A percentile compares a stretch with the other conserved stretches of the same genome.
Conservation (phyloP, 2,329 filamentous ascomycete genomes). For the Epichloe coenophiala region DNA sequence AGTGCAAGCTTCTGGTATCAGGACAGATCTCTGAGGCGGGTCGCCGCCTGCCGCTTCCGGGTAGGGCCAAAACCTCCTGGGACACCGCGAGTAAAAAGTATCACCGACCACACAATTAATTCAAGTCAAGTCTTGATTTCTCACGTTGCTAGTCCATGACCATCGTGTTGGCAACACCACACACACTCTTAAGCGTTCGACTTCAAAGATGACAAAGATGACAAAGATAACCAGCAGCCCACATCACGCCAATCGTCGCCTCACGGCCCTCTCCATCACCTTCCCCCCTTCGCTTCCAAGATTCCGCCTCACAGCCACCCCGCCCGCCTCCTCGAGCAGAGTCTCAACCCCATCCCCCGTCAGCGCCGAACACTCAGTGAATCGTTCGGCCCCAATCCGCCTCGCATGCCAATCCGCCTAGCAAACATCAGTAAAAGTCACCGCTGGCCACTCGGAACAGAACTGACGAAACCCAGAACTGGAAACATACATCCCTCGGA, state of each 20-base stretch:
- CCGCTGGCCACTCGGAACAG: background rate
- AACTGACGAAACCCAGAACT: background rate
- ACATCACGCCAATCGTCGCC: background rate
- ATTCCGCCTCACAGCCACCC: constrained; percentile 12
- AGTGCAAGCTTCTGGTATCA: too few species aligned
- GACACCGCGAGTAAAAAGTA: too few species aligned
- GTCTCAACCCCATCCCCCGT: constrained; percentile 21
- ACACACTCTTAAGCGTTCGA: too few species aligned
- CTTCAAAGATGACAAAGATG: too few species aligned
- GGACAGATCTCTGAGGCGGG: too few species aligned
- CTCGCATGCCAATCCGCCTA: constrained; percentile 20
- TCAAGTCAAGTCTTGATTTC: too few species aligned
- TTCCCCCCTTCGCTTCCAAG: background rate
- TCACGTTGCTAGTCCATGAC: background rate
- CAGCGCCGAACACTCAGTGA: constrained; percentile 23
- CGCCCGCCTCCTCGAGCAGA: constrained; percentile 15
- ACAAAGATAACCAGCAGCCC: background rate
- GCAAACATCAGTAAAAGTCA: background rate
- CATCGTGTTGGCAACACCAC: background rate
- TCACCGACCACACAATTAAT: too few species aligned
- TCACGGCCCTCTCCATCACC: background rate
- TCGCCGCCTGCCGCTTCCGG: too few species aligned
- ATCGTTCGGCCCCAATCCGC: constrained; percentile 16
- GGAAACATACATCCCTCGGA: constrained; percentile 13
- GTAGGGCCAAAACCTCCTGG: too few species aligned